phyloP scores from a whole-genome alignment of 2,329 filamentous ascomycete genomes.

The Pestalotiopsis sp. region DNA sequence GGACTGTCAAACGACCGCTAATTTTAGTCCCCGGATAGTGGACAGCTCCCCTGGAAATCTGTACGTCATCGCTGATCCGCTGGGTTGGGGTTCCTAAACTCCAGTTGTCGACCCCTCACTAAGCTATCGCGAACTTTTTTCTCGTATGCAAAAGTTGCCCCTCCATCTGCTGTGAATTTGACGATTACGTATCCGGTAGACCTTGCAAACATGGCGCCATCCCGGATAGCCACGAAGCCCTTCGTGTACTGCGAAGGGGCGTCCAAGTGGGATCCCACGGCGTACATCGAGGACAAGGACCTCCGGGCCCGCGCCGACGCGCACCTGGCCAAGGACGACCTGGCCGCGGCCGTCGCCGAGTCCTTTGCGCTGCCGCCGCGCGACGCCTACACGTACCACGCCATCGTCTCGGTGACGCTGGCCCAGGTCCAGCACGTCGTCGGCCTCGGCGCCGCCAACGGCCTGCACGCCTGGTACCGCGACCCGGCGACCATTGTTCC shows the following conservation, averaged over 20 bases:
- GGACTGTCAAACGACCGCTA: not conserved
- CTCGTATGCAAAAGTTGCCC: not conserved
- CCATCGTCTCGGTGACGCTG: slow-evolving; percentile 51
- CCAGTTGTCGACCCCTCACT: not conserved
- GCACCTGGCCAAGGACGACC: slow-evolving; percentile 42
- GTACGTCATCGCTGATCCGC: not conserved
- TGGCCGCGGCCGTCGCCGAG: slow-evolving; percentile 45
- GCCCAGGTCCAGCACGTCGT: slow-evolving; percentile 52
- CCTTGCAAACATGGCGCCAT: slow-evolving; percentile 21
- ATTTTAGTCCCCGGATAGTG: not conserved
- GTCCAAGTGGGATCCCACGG: slow-evolving; percentile 44
- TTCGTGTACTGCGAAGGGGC: slow-evolving; percentile 48
- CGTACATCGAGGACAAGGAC: slow-evolving; percentile 40
- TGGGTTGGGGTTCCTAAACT: not conserved
- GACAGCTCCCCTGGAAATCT: not conserved
- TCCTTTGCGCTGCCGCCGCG: slow-evolving; percentile 47
- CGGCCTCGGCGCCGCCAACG: slow-evolving; percentile 45
- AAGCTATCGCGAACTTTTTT: not conserved
- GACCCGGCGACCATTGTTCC: slow-evolving; percentile 33
- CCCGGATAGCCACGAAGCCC: slow-evolving; percentile 15
- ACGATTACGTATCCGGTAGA: not conserved
- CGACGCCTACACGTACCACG: slow-evolving; percentile 55
- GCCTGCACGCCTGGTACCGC: slow-evolving; percentile 54
- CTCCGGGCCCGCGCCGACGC: slow-evolving; percentile 40
- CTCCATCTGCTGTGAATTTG: not conserved